Conservation (phyloP, 2,329 filamentous ascomycete species). For the Fusarium stilboides region DNA sequence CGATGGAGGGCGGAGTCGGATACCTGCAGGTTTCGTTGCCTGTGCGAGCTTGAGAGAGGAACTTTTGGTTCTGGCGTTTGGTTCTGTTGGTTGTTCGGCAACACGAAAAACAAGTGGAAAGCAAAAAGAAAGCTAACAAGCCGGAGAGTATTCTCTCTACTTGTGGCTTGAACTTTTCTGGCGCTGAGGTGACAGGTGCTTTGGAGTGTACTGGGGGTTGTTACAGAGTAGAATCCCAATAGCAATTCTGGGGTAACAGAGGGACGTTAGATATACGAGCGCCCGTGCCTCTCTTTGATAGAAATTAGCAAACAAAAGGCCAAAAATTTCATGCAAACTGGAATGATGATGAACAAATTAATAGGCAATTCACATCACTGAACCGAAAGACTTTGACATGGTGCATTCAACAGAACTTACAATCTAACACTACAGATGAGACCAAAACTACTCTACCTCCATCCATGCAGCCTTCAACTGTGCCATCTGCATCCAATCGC, state of each 20-base stretch:
- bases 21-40: conserved; percentile 20
- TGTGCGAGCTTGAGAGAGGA: conserved; percentile 2
- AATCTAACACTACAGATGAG: too few relatives aligned
- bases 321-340: too few relatives aligned
- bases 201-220: neutral
- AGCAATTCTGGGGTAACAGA: neutral
- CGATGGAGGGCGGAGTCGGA: neutral
- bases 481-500: conserved; percentile 49
- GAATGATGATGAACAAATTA: neutral
- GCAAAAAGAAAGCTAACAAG: accelerated
- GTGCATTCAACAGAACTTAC: neutral
- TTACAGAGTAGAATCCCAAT: neutral
- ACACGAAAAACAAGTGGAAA: neutral
- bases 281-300: neutral
- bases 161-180: neutral
- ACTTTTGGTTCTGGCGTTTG: neutral
- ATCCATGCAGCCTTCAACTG: conserved; percentile 51
- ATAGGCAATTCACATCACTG: neutral
- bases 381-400: too few relatives aligned
- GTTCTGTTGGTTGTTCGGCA: neutral
- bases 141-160: too few relatives aligned
- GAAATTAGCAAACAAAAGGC: too few relatives aligned
- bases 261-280: neutral
- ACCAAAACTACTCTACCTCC: conserved; percentile 50
- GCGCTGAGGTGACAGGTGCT: neutral